Conservation (phyloP, 1,284 basidiomycete genomes). For the Phlebopus sp. region DNA sequence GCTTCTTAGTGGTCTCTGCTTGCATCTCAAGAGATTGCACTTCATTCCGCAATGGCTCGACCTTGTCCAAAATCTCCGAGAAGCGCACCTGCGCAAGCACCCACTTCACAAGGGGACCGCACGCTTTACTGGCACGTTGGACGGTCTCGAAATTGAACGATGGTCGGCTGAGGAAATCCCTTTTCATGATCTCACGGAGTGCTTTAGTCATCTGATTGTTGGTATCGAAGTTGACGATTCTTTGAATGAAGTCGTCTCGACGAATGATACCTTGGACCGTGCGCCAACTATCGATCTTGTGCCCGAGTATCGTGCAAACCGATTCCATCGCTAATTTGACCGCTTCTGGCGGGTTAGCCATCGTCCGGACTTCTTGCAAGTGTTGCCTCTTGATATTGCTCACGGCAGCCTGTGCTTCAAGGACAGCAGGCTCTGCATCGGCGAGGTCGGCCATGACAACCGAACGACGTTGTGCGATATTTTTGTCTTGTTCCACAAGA, state of each 20-base stretch:
- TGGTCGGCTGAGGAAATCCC: conserved; percentile 88
- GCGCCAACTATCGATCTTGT: conserved; percentile 97
- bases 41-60: conserved; percentile 95
- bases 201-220: conserved; percentile 85
- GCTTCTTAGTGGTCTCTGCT: conserved; percentile 90
- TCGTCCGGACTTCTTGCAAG: conserved; percentile 94
- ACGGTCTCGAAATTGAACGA: conserved; percentile 96
- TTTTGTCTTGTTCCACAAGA: conserved; percentile 85
- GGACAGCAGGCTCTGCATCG: conserved; percentile 95
- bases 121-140: conserved; percentile 94
- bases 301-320: conserved; percentile 95
- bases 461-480: conserved; percentile 84
- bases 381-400: conserved; percentile 98
- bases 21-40: conserved; percentile 91
- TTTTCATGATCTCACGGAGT: conserved; percentile 91
- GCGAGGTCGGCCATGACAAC: conserved; percentile 96
- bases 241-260: conserved; percentile 95
- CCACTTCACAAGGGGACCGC: conserved; percentile 98
- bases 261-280: conserved; percentile 96
- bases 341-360: conserved; percentile 98
- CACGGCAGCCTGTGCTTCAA: conserved; percentile 93
- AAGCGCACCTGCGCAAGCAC: conserved; percentile 96
- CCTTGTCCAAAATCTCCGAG: conserved; percentile 97
- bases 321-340: conserved; percentile 99
- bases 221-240: conserved; percentile 98